Percentiles rank a stretch among this genome's conserved stretches.
Conservation (phyloP, 192 early-diverging fungal genomes). For the Lobosporangium transversale region DNA sequence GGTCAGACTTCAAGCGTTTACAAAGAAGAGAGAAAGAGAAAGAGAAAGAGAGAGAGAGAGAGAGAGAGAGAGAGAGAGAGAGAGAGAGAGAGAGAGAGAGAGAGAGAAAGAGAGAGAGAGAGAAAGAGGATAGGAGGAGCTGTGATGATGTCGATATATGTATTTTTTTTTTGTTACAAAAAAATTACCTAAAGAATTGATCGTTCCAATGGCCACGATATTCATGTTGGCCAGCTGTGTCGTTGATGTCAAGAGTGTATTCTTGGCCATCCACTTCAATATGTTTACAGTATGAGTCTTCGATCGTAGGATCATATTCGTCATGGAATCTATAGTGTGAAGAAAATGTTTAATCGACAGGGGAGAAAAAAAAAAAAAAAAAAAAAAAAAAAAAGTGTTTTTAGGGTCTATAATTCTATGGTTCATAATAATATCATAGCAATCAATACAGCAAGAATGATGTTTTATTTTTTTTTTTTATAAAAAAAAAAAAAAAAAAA, state of each 20-base stretch:
- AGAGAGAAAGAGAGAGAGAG: no score
- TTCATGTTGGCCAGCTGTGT: slow-evolving; percentile 88
- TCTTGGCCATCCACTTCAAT: slow-evolving; percentile 74
- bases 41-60: neutral
- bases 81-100: no score
- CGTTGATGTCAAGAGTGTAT: slow-evolving; percentile 79
- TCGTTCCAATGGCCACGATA: slow-evolving; percentile 58
- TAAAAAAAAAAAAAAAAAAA: neutral
- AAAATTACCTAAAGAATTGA: slow-evolving; percentile 31
- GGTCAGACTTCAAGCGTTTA: no score
- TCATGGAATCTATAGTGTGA: slow-evolving; percentile 21
- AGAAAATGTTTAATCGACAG: neutral
- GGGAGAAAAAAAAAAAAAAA: neutral
- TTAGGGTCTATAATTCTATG: no score
- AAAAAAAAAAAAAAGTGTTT: neutral
- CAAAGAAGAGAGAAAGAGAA: neutral
- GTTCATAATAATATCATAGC: no score
- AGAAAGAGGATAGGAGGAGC: no score
- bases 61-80: no score
- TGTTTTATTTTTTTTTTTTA: neutral
- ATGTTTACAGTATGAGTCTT: slow-evolving; percentile 77
- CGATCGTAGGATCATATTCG: slow-evolving; percentile 47
- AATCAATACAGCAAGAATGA: no score
- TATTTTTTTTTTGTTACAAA: neutral
- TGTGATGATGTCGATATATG: no score